Percentiles rank a stretch among this genome's conserved stretches.
Evolutionary conservation across 257 asterid species (phyloP).

Genomic region (Capsicum chinense): DNA sequence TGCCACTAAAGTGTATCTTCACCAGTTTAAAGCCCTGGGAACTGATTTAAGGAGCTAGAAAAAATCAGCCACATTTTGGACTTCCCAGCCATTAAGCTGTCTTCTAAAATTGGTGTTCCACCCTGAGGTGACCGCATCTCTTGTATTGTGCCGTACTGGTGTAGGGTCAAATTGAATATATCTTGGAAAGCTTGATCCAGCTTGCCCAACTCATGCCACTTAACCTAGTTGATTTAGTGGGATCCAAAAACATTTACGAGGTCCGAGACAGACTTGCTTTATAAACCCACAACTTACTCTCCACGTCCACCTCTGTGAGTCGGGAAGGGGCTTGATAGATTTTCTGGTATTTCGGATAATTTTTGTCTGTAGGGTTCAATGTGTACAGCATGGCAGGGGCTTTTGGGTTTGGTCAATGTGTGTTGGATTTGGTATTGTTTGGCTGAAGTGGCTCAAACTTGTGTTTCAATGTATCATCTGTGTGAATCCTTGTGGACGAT

Average conservation of each 20-base stretch:
- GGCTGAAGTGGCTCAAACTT: conserved; percentile 9
- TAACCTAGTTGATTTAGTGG: too few relatives aligned
- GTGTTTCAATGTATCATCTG: neutral
- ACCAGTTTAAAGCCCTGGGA: too few relatives aligned
- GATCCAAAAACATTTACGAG: neutral
- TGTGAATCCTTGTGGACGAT: neutral
- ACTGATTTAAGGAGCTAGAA: too few relatives aligned
- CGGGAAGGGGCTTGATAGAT: neutral
- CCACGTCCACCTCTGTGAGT: neutral
- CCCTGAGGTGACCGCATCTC: too few relatives aligned
- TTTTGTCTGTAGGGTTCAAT: neutral
- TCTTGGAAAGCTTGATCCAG: too few relatives aligned
- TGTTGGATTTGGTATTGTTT: neutral
- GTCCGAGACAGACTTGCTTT: neutral
- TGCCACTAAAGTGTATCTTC: too few relatives aligned
- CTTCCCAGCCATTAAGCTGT: too few relatives aligned
- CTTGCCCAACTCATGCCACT: too few relatives aligned
- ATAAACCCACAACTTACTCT: neutral
- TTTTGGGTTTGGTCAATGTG: neutral
- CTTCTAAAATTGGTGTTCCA: too few relatives aligned
- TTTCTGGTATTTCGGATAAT: neutral
- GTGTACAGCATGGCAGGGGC: neutral
- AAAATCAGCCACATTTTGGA: too few relatives aligned
- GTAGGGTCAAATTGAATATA: too few relatives aligned
- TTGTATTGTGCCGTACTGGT: too few relatives aligned